These are phyloP conservation scores for Trichoderma virens DNA, from an alignment of 495 filamentous ascomycete genomes.

Conservation along the genomic window DNA sequence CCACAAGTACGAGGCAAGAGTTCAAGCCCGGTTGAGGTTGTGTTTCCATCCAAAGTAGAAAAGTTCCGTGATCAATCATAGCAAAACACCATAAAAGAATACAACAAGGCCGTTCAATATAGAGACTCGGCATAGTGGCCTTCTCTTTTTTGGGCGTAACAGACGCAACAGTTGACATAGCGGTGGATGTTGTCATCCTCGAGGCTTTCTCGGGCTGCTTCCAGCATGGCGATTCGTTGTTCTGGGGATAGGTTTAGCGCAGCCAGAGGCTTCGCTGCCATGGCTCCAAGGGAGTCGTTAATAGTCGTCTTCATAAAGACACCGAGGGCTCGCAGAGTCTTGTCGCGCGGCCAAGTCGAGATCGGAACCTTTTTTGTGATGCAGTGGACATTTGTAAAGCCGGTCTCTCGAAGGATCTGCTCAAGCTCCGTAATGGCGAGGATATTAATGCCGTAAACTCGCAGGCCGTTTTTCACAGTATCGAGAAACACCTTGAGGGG, in stretches of 20 bases:
- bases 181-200: slow-evolving; percentile 22
- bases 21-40: neutral
- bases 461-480: slow-evolving; percentile 27
- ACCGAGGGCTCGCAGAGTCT: slow-evolving; percentile 46
- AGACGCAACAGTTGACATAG: slow-evolving; percentile 27
- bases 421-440: slow-evolving; percentile 21
- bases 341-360: slow-evolving; percentile 47
- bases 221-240: slow-evolving; percentile 23
- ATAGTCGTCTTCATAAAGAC: slow-evolving; percentile 36
- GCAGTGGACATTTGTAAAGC: slow-evolving; percentile 50
- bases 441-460: slow-evolving; percentile 38
- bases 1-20: neutral
- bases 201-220: slow-evolving; percentile 21
- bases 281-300: slow-evolving; percentile 40
- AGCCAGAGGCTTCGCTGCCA: slow-evolving; percentile 42
- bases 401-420: slow-evolving; percentile 41
- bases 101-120: neutral
- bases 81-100: neutral
- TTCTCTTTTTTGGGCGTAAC: slow-evolving; percentile 25
- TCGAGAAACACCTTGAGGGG: slow-evolving; percentile 27
- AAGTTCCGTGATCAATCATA: neutral
- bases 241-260: slow-evolving; percentile 23
- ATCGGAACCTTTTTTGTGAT: slow-evolving; percentile 42
- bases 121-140: slow-evolving; percentile 6
- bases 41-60: neutral